phyloP scores from a whole-genome alignment of 2,329 filamentous ascomycete genomes.

The Alternaria atra region DNA sequence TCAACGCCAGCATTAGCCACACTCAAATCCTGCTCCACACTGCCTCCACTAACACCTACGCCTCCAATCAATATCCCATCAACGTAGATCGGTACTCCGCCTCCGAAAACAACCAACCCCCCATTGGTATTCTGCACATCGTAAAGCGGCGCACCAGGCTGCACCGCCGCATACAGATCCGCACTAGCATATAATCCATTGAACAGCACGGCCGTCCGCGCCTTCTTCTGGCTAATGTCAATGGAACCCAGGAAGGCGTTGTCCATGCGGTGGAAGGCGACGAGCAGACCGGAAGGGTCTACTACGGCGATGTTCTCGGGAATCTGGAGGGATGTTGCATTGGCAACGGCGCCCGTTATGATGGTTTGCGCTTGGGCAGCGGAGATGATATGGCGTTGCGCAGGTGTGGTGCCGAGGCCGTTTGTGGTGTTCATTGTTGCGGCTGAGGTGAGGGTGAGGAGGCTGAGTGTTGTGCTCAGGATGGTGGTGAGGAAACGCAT shows the following conservation, averaged over 20 bases:
- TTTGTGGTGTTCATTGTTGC: slow-evolving; percentile 34
- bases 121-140: slow-evolving; percentile 40
- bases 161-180: slow-evolving; percentile 19
- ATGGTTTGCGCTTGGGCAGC: slow-evolving; percentile 36
- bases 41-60: slow-evolving; percentile 42
- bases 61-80: slow-evolving; percentile 38
- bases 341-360: slow-evolving; percentile 29
- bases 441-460: slow-evolving; percentile 21
- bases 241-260: slow-evolving; percentile 40
- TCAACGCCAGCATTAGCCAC: slow-evolving; percentile 31
- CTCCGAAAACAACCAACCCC: slow-evolving; percentile 40
- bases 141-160: slow-evolving; percentile 32
- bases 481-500: slow-evolving; percentile 9
- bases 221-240: slow-evolving; percentile 42
- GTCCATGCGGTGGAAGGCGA: slow-evolving; percentile 43
- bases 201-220: slow-evolving; percentile 39
- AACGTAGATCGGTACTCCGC: slow-evolving; percentile 39
- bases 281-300: slow-evolving; percentile 38
- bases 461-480: slow-evolving; percentile 2
- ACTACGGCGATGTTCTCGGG: slow-evolving; percentile 44
- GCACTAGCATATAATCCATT: slow-evolving; percentile 31
- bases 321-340: slow-evolving; percentile 34
- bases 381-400: slow-evolving; percentile 29
- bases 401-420: slow-evolving; percentile 32
- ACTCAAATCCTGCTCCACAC: slow-evolving; percentile 37